Base-by-base conservation (phyloP, 2,329 filamentous ascomycete species). In the Erysiphe pulchra region DNA sequence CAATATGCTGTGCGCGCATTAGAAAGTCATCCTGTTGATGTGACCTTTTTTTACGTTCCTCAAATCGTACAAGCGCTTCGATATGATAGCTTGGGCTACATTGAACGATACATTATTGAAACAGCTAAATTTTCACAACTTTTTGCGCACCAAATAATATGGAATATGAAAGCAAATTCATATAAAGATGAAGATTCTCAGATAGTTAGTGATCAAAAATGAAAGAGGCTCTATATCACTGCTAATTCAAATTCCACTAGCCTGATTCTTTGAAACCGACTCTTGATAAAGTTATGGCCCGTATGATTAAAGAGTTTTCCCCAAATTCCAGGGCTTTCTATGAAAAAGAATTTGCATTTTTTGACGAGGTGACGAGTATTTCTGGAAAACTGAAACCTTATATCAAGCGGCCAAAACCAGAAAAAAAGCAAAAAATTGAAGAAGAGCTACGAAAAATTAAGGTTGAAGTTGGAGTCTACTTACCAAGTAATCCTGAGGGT, bases 91-190 rank as follows among this genome's bases (percentile, higher is more conserved):
- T 68, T 98, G 20, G 90, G 90, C 47, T 98, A 98, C 57, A 86
- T 94, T 2, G 85, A 94, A 61, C 74, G 87, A 40, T 98, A 94
- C 57, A 95, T 98, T 46, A 69, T 95, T 14, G 90, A 99, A 63
- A 94, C 92, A 0, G 90, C 86, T 1, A 87, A 92, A 55, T 86
- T 93, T 57, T 95, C 90, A n/a, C 90, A 95, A 60, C 65, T 95
- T 9, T 98, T 98, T 61, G 87, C 92, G 2, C 92, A 99, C 60
- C 90, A 99, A 56, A 95, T 98, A 53, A 98, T 99, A 58, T 99
- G 92, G 90, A 99, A 98, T 60, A 98, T 99, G 80, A 98, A 95
- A 60, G 90, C 90, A 31, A 99, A 98, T 60, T 82, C 86, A 1
- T 98, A 82, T 69, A 98, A 94, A 60, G 92, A 98, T 52, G 87